phyloP scores from a whole-genome alignment of 371 early-diverging fungal species.

The Batrachochytrium dendrobatidis region DNA sequence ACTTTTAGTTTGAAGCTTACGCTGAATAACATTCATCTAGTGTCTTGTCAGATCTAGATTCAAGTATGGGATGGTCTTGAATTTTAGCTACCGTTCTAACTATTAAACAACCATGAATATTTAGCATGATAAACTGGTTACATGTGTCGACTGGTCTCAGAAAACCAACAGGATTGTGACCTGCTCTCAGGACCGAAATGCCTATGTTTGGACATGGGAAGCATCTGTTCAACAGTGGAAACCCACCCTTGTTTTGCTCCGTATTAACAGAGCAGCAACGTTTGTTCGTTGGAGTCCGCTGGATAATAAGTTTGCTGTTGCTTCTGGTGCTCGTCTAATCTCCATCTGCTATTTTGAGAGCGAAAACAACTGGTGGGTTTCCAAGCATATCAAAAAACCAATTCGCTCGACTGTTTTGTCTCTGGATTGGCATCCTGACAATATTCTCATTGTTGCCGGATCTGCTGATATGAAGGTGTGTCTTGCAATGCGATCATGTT shows the following conservation, averaged over 20 bases:
- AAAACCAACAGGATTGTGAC: conserved; percentile 91
- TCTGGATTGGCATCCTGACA: conserved; percentile 96
- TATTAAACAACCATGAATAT: no score
- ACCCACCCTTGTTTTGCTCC: conserved; percentile 87
- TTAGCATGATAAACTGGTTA: conserved; percentile 93
- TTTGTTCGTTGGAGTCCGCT: conserved; percentile 91
- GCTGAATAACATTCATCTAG: no score
- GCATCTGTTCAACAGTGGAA: conserved; percentile 60
- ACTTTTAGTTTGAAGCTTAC: no score
- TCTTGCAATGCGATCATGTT: neutral
- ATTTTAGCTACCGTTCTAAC: no score
- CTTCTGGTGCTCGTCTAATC: conserved; percentile 82
- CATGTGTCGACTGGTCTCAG: conserved; percentile 94
- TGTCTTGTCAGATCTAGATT: neutral
- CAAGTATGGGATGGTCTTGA: neutral
- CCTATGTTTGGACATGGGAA: conserved; percentile 93
- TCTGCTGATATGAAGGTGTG: conserved; percentile 84
- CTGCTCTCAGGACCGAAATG: conserved; percentile 96
- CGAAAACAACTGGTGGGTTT: conserved; percentile 94
- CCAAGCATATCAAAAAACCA: conserved; percentile 91
- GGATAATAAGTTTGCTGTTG: conserved; percentile 97
- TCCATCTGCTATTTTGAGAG: conserved; percentile 93
- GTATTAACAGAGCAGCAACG: conserved; percentile 95
- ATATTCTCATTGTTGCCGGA: conserved; percentile 87
- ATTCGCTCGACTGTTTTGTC: conserved; percentile 84